Base-by-base conservation (phyloP, 1,284 basidiomycete species). In the Cutaneotrichosporon dermatis region DNA sequence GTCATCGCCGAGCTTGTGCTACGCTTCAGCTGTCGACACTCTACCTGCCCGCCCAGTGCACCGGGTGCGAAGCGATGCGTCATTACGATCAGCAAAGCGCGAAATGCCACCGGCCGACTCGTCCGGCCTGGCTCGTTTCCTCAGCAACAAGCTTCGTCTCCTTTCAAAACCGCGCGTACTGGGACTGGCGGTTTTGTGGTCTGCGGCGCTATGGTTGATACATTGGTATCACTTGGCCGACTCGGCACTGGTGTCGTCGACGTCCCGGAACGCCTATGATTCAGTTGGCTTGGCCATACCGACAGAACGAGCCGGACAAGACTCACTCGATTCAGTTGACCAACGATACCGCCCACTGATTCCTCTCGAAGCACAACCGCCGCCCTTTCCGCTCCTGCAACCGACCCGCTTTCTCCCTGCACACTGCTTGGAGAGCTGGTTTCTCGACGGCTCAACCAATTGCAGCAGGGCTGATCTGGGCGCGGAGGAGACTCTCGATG, bases 361-460 rank as follows among this genome's bases (percentile, higher is more conserved):
- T 5, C 73, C 74, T 0, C 55, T 72, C 8, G 51, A 59, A 4
- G 59, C 67, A 2, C 74, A 70, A 0, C 58, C 61, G 8, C 33
- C 50, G 46, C 2, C 76, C 0, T 76, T 76, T 50, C 76, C 76
- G 2, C 50, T 67, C 4, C 57, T 77, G 4, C 54, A 71, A 25
- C 67, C 74, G 2, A 75, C 74, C 0, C 55, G 72, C n/a, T 74
- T 75, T 51, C 58, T 78, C 0, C 72, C 76, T 0, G 51, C 63
- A 3, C 43, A 51, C 52, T 78, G 75, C 54, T 46, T 76, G 11
- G 74, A 76, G 54, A 66, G 67, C 16, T 78, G 76, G 75, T 73
- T 76, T 48, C 55, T 60, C 4, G 61, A 72, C 33, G 76, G 76
- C 16, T 71, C 74, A 57, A 69, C 69, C 13, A 36, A 65, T 6